Percentiles rank a stretch among this genome's conserved stretches.
phyloP scores from a whole-genome alignment of 192 early-diverging fungal species.

The Coemansia sp. region DNA sequence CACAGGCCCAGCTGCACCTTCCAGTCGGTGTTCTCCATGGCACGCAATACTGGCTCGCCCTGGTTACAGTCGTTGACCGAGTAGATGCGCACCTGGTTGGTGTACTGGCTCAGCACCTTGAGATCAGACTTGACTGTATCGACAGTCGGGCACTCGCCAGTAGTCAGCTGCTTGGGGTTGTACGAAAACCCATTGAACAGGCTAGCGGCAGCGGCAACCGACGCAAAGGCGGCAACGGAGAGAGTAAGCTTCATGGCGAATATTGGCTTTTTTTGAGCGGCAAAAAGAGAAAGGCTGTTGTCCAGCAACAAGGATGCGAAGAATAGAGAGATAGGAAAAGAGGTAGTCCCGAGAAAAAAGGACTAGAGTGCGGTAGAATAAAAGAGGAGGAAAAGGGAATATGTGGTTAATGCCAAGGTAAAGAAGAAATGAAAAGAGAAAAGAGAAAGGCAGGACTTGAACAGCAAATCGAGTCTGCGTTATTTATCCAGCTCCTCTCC shows the following conservation, averaged over 20 bases:
- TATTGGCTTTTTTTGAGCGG: background rate
- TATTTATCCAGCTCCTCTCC: too few species aligned
- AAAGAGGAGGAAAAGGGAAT: too few species aligned
- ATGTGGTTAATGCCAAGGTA: too few species aligned
- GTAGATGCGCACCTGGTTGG: constrained; percentile 60
- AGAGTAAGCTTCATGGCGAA: constrained; percentile 30
- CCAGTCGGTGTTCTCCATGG: constrained; percentile 60
- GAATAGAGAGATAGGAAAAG: too few species aligned
- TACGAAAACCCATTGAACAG: constrained; percentile 59
- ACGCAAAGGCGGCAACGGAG: constrained; percentile 19
- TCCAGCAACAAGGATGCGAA: background rate
- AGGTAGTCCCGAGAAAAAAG: too few species aligned
- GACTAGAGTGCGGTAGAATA: too few species aligned
- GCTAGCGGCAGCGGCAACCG: constrained; percentile 20
- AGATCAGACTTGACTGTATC: constrained; percentile 59
- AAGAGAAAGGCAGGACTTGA: too few species aligned
- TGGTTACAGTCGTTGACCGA: constrained; percentile 62
- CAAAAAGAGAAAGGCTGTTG: background rate
- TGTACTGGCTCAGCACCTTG: constrained; percentile 53
- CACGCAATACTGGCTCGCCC: constrained; percentile 57
- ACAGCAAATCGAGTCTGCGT: too few species aligned
- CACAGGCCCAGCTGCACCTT: constrained; percentile 61
- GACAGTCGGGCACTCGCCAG: constrained; percentile 58
- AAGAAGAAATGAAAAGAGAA: too few species aligned
- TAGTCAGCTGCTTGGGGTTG: constrained; percentile 53